A percentile compares a stretch with the other conserved stretches of the same genome.
These are phyloP conservation scores for Rusavskia elegans DNA, from an alignment of 495 filamentous ascomycete species.

Conservation along the genomic window DNA sequence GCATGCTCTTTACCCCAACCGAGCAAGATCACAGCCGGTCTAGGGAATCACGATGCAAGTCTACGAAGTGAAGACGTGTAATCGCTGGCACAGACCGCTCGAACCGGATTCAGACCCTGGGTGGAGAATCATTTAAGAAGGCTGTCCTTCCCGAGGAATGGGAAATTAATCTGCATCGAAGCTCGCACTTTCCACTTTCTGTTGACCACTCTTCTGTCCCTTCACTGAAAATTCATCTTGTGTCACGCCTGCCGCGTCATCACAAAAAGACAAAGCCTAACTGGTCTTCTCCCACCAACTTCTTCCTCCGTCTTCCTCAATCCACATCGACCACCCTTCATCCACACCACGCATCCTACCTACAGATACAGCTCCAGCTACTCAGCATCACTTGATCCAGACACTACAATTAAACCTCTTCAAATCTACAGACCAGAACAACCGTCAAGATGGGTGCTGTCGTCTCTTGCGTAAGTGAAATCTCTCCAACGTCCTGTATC, in stretches of 20 bases:
- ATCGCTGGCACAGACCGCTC: background rate
- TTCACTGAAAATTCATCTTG: background rate
- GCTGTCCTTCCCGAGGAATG: conserved; percentile 2
- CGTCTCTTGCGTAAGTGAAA: conserved; percentile 73
- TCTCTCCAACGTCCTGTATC: background rate
- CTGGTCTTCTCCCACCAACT: background rate
- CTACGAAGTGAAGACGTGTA: background rate
- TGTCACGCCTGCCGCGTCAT: background rate
- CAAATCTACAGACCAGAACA: conserved; percentile 4
- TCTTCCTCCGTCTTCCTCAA: background rate
- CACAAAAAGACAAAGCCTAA: background rate
- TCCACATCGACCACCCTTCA: background rate
- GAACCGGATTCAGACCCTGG: background rate
- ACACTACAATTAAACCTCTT: conserved; percentile 13
- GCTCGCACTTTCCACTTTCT: background rate
- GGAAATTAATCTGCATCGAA: conserved; percentile 8
- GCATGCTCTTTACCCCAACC: background rate
- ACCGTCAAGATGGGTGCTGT: conserved; percentile 77
- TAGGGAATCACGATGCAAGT: background rate
- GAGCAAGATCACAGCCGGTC: background rate
- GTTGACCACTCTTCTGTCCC: background rate
- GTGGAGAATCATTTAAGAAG: conserved; percentile 4
- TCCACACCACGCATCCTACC: background rate
- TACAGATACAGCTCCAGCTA: background rate
- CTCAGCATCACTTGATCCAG: conserved; percentile 21